A percentile compares a stretch with the other conserved stretches of the same genome.
Evolutionary conservation across 768 basidiomycete species (phyloP).

Genomic region (Lactarius psammicola): DNA sequence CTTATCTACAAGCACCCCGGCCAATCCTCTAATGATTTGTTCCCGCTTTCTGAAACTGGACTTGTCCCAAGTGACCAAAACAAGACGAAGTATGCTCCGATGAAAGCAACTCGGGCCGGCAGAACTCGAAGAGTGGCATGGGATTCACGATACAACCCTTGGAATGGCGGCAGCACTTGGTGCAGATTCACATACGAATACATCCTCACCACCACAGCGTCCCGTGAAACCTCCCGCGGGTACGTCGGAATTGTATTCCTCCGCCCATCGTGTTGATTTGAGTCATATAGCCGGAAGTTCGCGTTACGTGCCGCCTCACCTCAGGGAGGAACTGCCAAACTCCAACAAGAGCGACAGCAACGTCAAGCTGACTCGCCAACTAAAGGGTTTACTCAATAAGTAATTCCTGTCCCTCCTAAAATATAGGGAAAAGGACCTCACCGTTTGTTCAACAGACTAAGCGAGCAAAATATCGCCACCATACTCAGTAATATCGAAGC

Average conservation of each 20-base stretch:
- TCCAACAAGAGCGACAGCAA: conserved; percentile 40
- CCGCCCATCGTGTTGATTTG: background rate
- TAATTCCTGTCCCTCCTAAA: conserved; percentile 34
- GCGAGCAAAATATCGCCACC: conserved; percentile 80
- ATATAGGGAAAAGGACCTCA: background rate
- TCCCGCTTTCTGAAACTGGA: conserved; percentile 28
- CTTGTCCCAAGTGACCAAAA: conserved; percentile 32
- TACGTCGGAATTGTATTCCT: background rate
- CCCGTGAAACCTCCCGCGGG: conserved; percentile 3
- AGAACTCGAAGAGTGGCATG: conserved; percentile 42
- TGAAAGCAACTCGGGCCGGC: conserved; percentile 25
- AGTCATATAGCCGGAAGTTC: conserved; percentile 34
- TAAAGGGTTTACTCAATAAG: conserved; percentile 90
- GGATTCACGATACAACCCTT: conserved; percentile 34
- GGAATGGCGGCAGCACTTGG: conserved; percentile 33
- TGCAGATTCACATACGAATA: conserved; percentile 12
- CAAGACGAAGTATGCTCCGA: conserved; percentile 33
- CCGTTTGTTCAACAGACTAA: conserved; percentile 56
- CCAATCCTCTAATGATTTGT: conserved; percentile 17
- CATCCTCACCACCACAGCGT: conserved; percentile 9
- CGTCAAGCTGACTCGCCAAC: conserved; percentile 64
- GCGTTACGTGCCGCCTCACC: conserved; percentile 80
- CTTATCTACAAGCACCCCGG: background rate
- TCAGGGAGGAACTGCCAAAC: conserved; percentile 51
- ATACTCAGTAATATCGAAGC: conserved; percentile 75